Evolutionary conservation across 805 yeast species (phyloP), one percentile per base, ranked within the genome.

Genomic region (Schwanniomyces yamadae): DNA sequence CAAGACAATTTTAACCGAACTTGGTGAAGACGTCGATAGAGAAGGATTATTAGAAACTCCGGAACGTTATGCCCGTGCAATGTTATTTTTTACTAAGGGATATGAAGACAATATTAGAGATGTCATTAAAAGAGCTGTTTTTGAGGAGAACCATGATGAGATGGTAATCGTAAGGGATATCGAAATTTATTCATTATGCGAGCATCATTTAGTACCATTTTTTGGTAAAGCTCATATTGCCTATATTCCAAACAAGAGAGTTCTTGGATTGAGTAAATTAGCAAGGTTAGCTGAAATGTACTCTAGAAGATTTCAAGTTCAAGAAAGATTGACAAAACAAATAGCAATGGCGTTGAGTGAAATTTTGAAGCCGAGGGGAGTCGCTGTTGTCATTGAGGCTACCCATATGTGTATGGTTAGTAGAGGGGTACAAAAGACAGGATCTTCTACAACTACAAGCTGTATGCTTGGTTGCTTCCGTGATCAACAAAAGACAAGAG

Each of bases 371-470:
- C 99, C 99, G 12, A 77, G 90, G 53, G 99, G 99, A 43, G 99
- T 93, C 6, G 99, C 98, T 1, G 99, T 93, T 26, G 98, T 93
- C 18, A 89, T 93, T 53, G 99, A 93, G 63, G 97, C 97, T 13
- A 78, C 91, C 2, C 99, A 93, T 59, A 93, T 93, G 99, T 93
- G 99, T 62, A 93, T 93, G 99, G 98, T 91, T 18, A 87, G 95
- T 59, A 78, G 99, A 57, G 99, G 99, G 38, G 87, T 93, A 18
- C 97, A 93, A 61, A 93, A 93, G 63, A 80, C 96, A 0, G 97
- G 98, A 1, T 84, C 95, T 13, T 76, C 85, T 13, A 93, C 99
- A 2, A 81, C 89, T 22, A 93, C 99, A 13, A 86, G 96, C 53
- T 91, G 98, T 57, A 91, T 93, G 97, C 74, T 93, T 50, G 99